Evolutionary conservation across 2,329 filamentous ascomycete genomes (phyloP), one percentile per base, ranked within the genome.

Genomic region (Bipolaris oryzae): DNA sequence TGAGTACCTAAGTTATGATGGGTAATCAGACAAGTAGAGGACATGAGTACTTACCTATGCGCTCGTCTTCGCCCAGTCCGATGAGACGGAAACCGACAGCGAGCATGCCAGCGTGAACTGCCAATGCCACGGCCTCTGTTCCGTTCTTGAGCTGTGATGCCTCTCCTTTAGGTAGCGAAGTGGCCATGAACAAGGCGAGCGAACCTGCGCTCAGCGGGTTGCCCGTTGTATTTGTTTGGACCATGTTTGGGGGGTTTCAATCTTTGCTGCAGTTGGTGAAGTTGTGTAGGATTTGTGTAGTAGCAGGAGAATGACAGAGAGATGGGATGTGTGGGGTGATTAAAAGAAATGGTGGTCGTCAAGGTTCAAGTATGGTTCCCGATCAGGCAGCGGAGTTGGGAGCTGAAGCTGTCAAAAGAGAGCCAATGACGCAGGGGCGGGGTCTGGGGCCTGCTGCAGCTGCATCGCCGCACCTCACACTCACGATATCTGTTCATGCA

Each of bases 1-100:
- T 67, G 55, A 63, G 55, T 57, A 53, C 49, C 64, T 65, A 74
- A 57, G 57, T 62, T 60, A 64, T 35, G 59, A 55, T 49, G 52
- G 43, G 66, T 60, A 43, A 34, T 53, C 31, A n/a, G 9, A 3
- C 25, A 48, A 38, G 38, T 15, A n/a, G 46, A 50, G 44, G 15
- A 45, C 21, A 38, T 3, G 31, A 25, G 18, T 16, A 66, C 78
- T 58, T 77, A 91, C 90, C 84, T 62, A 90, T 85, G 45, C 81
- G 85, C 71, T 92, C 86, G 50, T 94, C 91, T 76, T 98, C 92
- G 45, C 89, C 85, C n/a, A 96, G 87, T 1, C 93, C 93, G 16
- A 92, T 78, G 3, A 98, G 82, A 50, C 88, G 84, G 74, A 97
- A 98, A 61, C 87, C 90, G 2, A 94, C 86, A 7, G 88, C 87